Percentiles rank a stretch among this genome's conserved stretches.
Conservation (phyloP, 2,329 filamentous ascomycete genomes). For the Ascochyta koolunga region DNA sequence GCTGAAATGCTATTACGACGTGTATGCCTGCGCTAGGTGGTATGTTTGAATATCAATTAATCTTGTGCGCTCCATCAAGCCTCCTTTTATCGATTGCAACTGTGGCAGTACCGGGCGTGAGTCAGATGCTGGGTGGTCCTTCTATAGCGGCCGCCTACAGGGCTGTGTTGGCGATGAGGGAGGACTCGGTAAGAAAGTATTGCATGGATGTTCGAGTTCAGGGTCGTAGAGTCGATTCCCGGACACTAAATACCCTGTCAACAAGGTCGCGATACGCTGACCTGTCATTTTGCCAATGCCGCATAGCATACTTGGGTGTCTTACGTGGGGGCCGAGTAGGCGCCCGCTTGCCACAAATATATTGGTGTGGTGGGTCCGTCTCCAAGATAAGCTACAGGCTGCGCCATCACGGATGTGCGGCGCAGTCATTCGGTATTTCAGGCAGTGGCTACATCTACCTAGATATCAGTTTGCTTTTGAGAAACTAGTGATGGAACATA, state of each 20-base stretch:
- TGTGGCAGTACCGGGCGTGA: background rate
- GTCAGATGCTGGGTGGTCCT: background rate
- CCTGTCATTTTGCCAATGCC: slow-evolving; percentile 21
- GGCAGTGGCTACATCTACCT: background rate
- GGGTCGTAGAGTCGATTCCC: background rate
- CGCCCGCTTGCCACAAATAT: slow-evolving; percentile 13
- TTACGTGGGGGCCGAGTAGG: slow-evolving; percentile 16
- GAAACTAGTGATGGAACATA: background rate
- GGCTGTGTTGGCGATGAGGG: background rate
- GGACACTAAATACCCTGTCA: background rate
- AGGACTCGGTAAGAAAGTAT: background rate
- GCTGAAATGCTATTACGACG: too few relatives aligned
- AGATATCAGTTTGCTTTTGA: background rate
- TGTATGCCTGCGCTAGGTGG: too few relatives aligned
- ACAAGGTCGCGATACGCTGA: background rate
- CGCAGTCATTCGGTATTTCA: slow-evolving; percentile 17
- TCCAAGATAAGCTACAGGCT: slow-evolving; percentile 17
- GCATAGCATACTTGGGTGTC: slow-evolving; percentile 4
- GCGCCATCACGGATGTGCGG: slow-evolving; percentile 30
- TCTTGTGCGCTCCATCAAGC: too few relatives aligned
- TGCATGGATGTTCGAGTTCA: too few relatives aligned
- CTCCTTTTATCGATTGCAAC: background rate
- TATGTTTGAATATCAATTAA: too few relatives aligned
- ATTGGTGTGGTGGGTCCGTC: slow-evolving; percentile 10
- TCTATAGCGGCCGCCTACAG: background rate